Evolutionary conservation across 345 rosid genomes (phyloP).

Genomic region (Arabidopsis thaliana): DNA sequence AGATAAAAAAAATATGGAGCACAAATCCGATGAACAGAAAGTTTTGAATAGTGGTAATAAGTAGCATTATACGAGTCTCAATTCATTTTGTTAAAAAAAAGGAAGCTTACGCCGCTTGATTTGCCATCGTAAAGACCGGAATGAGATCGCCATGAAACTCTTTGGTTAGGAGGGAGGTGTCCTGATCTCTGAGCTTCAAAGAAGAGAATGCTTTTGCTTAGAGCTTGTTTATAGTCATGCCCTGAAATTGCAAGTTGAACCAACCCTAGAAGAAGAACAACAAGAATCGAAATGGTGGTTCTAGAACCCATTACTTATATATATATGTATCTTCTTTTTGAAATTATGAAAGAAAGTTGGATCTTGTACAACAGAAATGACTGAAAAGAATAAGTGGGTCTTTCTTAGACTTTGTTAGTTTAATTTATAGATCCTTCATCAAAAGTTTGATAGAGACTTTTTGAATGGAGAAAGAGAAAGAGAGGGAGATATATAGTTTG

Average conservation of each 20-base stretch:
- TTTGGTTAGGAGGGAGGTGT: conserved; percentile 76
- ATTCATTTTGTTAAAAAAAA: neutral
- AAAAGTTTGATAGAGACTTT: conserved; percentile 22
- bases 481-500: conserved; percentile 32
- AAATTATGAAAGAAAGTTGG: conserved; percentile 5
- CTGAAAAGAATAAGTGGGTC: conserved; percentile 26
- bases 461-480: neutral
- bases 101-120: conserved; percentile 80
- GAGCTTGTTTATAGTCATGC: conserved; percentile 88
- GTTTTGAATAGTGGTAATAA: neutral
- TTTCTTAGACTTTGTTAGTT: conserved; percentile 41
- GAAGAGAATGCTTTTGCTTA: conserved; percentile 88
- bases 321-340: neutral
- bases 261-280: conserved; percentile 58
- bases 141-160: conserved; percentile 86
- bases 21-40: neutral
- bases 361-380: conserved; percentile 2
- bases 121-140: conserved; percentile 93
- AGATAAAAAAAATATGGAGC: neutral
- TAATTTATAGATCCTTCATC: conserved; percentile 11
- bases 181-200: conserved; percentile 99
- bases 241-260: conserved; percentile 64
- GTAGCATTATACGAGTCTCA: neutral
- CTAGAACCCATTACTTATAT: conserved; percentile 30
- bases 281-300: conserved; percentile 33